Evolutionary conservation across 805 yeast genomes (phyloP).

Genomic region (Kodamaea neixiangensis): DNA sequence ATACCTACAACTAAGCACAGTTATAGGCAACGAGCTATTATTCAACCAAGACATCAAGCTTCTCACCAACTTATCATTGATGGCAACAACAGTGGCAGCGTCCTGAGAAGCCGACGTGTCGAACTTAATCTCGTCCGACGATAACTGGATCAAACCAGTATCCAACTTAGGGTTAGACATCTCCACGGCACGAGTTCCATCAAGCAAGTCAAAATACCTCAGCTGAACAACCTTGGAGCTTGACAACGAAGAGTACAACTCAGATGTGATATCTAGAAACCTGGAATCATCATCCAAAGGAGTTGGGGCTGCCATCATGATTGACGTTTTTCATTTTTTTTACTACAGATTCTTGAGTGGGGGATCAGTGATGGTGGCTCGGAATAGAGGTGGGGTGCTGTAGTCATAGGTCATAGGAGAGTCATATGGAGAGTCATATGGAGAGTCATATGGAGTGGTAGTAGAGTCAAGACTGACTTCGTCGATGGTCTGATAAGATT

Average conservation of each 20-base stretch:
- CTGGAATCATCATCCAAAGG: constrained; percentile 9
- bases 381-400: no score
- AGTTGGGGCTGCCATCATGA: not conserved
- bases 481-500: no score
- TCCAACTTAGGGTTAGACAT: constrained; percentile 72
- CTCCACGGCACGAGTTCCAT: constrained; percentile 89
- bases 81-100: constrained; percentile 45
- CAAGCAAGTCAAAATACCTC: constrained; percentile 63
- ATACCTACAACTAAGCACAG: constrained; percentile 73
- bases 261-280: constrained; percentile 56
- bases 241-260: constrained; percentile 44
- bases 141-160: constrained; percentile 62
- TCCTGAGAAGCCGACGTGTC: constrained; percentile 33
- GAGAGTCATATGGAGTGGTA: no score
- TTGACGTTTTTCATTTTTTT: not conserved
- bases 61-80: constrained; percentile 56
- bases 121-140: constrained; percentile 47
- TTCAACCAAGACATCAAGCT: constrained; percentile 72
- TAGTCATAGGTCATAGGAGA: no score
- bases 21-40: constrained; percentile 73
- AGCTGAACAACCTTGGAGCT: constrained; percentile 56
- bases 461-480: no score
- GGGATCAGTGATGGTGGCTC: not conserved
- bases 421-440: no score
- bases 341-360: not conserved